A percentile compares a stretch with the other conserved stretches of the same genome.
Evolutionary conservation across 306 rosid species (phyloP).

Genomic region (Lupinus albus): DNA sequence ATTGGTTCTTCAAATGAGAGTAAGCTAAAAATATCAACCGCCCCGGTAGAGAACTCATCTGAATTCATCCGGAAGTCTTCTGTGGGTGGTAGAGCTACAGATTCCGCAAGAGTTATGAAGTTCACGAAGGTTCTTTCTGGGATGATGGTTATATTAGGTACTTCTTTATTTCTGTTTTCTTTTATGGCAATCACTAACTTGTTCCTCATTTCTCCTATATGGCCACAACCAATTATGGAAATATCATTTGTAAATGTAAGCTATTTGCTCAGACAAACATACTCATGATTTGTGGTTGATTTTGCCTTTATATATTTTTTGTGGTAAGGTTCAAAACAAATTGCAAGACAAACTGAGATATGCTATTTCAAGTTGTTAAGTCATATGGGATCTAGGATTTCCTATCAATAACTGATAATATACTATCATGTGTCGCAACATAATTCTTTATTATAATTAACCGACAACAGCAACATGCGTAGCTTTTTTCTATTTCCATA

Average conservation of each 20-base stretch:
- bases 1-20: conserved; percentile 45
- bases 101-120: conserved; percentile 83
- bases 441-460: neutral
- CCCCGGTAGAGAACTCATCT: conserved; percentile 45
- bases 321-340: conserved; percentile 8
- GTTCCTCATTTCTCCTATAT: conserved; percentile 22
- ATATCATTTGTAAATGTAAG: conserved; percentile 13
- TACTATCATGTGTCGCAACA: neutral
- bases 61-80: conserved; percentile 60
- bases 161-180: conserved; percentile 28
- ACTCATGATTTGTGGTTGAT: conserved; percentile 1
- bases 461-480: neutral
- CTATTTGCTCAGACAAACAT: conserved; percentile 21
- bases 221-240: conserved; percentile 4
- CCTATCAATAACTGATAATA: neutral
- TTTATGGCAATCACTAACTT: conserved; percentile 6
- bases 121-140: conserved; percentile 82
- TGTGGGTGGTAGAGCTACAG: conserved; percentile 86
- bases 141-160: conserved; percentile 78
- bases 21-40: conserved; percentile 56
- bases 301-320: conserved; percentile 15
- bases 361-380: conserved; percentile 8
- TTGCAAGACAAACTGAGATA: conserved; percentile 9
- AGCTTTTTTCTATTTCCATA: neutral
- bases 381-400: conserved; percentile 4